Evolutionary conservation across 2,329 filamentous ascomycete species (phyloP), one percentile per base, ranked within the genome.

Genomic region (Neopestalotiopsis sp.): DNA sequence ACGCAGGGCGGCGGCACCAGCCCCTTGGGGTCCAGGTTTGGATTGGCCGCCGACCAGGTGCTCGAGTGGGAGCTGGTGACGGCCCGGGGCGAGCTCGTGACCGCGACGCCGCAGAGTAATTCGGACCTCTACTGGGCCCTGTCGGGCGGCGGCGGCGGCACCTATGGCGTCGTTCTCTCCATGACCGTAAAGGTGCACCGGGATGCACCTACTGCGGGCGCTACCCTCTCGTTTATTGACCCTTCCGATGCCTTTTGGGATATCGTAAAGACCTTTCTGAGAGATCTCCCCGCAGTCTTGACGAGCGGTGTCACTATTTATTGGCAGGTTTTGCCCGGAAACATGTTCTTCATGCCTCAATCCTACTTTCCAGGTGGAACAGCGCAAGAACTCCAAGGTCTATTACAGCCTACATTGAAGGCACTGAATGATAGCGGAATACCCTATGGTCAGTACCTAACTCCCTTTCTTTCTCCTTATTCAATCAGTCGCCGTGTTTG

Each of bases 81-180:
- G 7, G 85, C 82, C 0, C 74, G 76, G 17, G 88, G 89, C 2
- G 69, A 81, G 17, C 73, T 84, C n/a, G 70, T 89, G 1, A 83
- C 77, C 2, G 88, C 87, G 0, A 85, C 81, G 4, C 81, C 79
- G 0, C 74, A 73, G 0, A 70, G 84, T 40, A 87, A 91, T 71
- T 68, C 80, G 0, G 89, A 91, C 65, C 80, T 92, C 1, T 91
- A 88, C 79, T 92, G 89, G 89, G 90, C 89, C 1, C 77, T 91
- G 1, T 81, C 82, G 57, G 89, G 89, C 3, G 88, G 89, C 0
- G 89, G 90, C 1, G 86, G 84, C 10, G 87, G 88, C 17, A 90
- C 83, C 38, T 91, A 86, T 71, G 89, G 82, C 2, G 81, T 90
- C 1, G 87, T 91, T 1, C 76, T 84, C 17, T 87, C 85, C 1